Evolutionary conservation across 2,329 filamentous ascomycete species (phyloP).

Genomic region (Exophiala lecanii-corni): DNA sequence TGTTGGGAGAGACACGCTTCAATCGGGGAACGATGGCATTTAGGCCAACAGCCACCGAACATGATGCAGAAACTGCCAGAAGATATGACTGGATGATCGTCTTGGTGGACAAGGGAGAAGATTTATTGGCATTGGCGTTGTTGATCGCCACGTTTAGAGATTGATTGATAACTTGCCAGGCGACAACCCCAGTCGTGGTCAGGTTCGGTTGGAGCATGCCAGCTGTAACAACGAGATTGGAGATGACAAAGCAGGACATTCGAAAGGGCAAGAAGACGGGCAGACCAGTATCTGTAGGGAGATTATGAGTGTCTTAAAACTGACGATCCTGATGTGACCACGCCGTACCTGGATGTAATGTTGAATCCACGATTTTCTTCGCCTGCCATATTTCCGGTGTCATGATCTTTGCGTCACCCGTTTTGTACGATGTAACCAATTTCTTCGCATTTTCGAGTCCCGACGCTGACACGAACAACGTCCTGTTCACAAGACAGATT

Average conservation of each 20-base stretch:
- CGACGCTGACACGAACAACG: conserved; percentile 70
- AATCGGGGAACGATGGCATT: conserved; percentile 85
- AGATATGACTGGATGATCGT: conserved; percentile 86
- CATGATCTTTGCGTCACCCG: conserved; percentile 73
- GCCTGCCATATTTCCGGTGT: conserved; percentile 87
- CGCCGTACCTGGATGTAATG: conserved; percentile 78
- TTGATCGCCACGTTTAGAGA: conserved; percentile 98
- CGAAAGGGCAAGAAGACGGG: conserved; percentile 91
- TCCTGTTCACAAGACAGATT: conserved; percentile 52
- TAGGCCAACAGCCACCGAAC: conserved; percentile 85
- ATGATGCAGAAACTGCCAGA: conserved; percentile 86
- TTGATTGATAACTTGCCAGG: conserved; percentile 95
- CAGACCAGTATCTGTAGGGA: conserved; percentile 71
- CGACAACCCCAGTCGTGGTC: conserved; percentile 70
- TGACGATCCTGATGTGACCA: neutral
- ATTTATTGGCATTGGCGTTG: conserved; percentile 94
- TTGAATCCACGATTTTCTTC: conserved; percentile 97
- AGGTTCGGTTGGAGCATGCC: conserved; percentile 82
- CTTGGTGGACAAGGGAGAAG: conserved; percentile 73
- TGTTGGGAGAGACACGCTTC: conserved; percentile 67
- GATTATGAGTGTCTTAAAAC: neutral
- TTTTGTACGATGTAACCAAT: conserved; percentile 80
- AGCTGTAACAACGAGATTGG: conserved; percentile 89
- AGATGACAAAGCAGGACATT: conserved; percentile 93
- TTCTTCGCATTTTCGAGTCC: conserved; percentile 83